A percentile compares a stretch with the other conserved stretches of the same genome.
These are phyloP conservation scores for Cenchrus americanus DNA, from an alignment of 176 grass and related monocot species.

Conservation along the genomic window DNA sequence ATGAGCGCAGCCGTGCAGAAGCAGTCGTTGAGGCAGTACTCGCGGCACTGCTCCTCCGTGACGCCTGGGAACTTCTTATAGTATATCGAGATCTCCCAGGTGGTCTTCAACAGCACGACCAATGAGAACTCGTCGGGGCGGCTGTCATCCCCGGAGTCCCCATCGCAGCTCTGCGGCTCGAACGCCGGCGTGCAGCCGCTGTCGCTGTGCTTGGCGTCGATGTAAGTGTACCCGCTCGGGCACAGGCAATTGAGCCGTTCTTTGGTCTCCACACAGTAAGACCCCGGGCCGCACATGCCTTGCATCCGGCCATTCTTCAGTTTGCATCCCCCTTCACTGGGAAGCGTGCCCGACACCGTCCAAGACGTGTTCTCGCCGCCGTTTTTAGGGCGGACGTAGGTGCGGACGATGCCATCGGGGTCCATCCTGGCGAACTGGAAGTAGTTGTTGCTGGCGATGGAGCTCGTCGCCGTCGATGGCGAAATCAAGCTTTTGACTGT, in stretches of 20 bases:
- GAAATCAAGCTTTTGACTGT: background rate
- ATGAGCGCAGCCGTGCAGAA: background rate
- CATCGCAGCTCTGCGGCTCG: constrained; percentile 19
- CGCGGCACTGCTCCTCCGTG: background rate
- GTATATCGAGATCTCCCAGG: background rate
- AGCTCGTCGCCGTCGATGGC: background rate
- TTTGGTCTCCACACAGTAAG: constrained; percentile 14
- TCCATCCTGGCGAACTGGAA: constrained; percentile 29
- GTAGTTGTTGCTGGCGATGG: background rate
- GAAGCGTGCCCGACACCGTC: background rate
- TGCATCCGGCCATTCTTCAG: background rate
- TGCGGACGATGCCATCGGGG: constrained; percentile 37
- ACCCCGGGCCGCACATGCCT: constrained; percentile 30
- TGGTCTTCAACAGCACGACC: background rate
- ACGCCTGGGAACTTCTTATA: background rate
- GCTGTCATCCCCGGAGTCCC: background rate
- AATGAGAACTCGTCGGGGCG: background rate
- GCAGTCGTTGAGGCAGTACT: constrained; percentile 36
- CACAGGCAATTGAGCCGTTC: constrained; percentile 29
- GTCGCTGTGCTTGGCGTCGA: background rate
- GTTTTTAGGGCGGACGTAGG: background rate
- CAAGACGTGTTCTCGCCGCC: background rate
- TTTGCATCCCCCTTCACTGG: background rate
- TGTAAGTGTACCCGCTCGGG: background rate
- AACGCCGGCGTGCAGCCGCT: constrained; percentile 13